A percentile compares a stretch with the other conserved stretches of the same genome.
Conservation (phyloP, 108 stramenopile species). For the Aurantiochytrium sp. region DNA sequence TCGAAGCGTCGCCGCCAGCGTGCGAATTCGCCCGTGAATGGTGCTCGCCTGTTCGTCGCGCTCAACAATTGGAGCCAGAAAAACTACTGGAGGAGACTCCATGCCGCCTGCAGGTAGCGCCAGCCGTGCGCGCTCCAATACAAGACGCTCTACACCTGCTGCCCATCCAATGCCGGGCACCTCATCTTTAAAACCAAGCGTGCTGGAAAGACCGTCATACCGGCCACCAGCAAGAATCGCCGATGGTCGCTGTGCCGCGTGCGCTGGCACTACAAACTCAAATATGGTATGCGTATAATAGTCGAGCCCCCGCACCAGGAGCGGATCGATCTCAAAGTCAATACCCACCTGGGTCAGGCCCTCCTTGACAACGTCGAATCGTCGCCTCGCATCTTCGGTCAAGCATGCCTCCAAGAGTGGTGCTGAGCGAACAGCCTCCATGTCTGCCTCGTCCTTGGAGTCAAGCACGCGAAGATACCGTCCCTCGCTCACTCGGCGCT, state of each 20-base stretch:
- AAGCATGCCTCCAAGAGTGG: neutral
- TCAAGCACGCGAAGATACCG: neutral
- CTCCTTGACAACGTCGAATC: neutral
- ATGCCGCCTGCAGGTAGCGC: neutral
- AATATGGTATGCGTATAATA: neutral
- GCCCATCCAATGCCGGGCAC: slow-evolving; percentile 9
- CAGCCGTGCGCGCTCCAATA: neutral
- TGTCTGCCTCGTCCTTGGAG: neutral
- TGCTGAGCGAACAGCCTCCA: neutral
- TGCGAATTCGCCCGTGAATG: neutral
- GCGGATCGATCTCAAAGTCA: neutral
- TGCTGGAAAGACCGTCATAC: neutral
- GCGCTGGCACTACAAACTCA: neutral
- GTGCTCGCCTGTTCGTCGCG: neutral
- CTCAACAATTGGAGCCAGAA: neutral
- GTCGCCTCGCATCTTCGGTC: neutral
- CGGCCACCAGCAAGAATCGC: neutral
- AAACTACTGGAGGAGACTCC: neutral
- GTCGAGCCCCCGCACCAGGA: slow-evolving; percentile 2
- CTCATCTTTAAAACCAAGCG: neutral
- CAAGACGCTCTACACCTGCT: neutral
- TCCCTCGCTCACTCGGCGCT: neutral
- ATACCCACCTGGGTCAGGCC: neutral
- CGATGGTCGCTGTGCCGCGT: neutral
- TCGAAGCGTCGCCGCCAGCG: neutral